These are phyloP conservation scores for Dryadomyces quercus-mongolicae DNA, from an alignment of 2,329 filamentous ascomycete species.

Conservation along the genomic window DNA sequence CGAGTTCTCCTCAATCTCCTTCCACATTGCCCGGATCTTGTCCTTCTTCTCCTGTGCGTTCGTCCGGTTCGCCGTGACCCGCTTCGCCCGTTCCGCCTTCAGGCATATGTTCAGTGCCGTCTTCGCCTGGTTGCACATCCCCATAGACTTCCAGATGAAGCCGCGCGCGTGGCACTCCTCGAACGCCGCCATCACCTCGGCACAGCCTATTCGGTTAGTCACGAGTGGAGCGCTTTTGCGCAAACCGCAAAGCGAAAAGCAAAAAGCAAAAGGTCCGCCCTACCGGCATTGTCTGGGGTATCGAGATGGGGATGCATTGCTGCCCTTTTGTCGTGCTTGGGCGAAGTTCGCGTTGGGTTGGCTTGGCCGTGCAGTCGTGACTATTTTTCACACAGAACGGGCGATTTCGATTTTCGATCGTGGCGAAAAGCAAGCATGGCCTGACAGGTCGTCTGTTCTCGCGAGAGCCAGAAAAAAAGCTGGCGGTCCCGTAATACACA, in stretches of 20 bases:
- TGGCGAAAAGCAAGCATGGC: neutral
- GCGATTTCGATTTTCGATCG: too few relatives aligned
- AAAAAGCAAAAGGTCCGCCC: too few relatives aligned
- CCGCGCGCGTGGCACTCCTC: conserved; percentile 91
- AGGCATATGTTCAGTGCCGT: conserved; percentile 75
- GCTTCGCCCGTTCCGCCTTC: conserved; percentile 64
- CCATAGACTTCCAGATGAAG: conserved; percentile 83
- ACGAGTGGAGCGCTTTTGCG: neutral
- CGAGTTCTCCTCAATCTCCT: conserved; percentile 62
- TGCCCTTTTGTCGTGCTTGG: neutral
- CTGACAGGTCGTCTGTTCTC: neutral
- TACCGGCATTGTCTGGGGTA: conserved; percentile 83
- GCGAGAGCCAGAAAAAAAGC: neutral
- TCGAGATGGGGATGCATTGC: conserved; percentile 95
- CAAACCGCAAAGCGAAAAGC: too few relatives aligned
- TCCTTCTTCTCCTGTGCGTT: conserved; percentile 56
- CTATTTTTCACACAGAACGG: too few relatives aligned
- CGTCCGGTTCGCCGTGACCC: conserved; percentile 66
- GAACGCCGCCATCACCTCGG: conserved; percentile 84
- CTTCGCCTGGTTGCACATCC: conserved; percentile 84
- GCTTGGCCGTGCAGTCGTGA: neutral
- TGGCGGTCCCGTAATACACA: neutral
- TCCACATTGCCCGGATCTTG: conserved; percentile 66
- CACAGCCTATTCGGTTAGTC: conserved; percentile 56
- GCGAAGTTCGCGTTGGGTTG: neutral